phyloP scores from a whole-genome alignment of 805 yeast species.

The Candida dajiaensis region DNA sequence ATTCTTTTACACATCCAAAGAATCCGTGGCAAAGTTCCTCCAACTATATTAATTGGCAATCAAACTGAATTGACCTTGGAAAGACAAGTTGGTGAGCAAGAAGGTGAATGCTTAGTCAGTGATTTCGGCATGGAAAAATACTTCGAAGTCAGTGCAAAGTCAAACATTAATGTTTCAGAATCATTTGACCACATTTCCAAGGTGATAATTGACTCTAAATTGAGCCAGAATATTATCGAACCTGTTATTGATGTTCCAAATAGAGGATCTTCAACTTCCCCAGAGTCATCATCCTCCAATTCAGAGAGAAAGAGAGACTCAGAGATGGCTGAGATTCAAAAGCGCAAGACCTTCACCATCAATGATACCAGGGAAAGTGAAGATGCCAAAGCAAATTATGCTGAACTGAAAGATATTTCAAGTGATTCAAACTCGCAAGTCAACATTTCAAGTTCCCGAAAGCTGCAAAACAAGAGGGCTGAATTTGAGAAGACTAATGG shows the following conservation, averaged over 20 bases:
- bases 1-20: slow-evolving; percentile 16
- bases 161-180: slow-evolving; percentile 11
- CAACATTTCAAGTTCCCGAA: background rate
- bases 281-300: background rate
- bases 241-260: background rate
- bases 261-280: background rate
- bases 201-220: background rate
- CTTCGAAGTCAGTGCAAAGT: slow-evolving; percentile 18
- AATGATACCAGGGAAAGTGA: slow-evolving; percentile 1
- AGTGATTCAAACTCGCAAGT: background rate
- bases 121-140: slow-evolving; percentile 11
- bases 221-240: background rate
- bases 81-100: slow-evolving; percentile 11
- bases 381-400: background rate
- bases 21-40: slow-evolving; percentile 14
- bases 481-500: slow-evolving; percentile 1
- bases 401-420: background rate
- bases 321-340: background rate
- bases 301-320: background rate
- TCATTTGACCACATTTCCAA: slow-evolving; percentile 9
- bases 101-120: slow-evolving; percentile 12
- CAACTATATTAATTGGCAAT: slow-evolving; percentile 16
- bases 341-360: slow-evolving; percentile 9
- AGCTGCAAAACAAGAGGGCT: slow-evolving; percentile 3
- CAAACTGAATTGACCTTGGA: slow-evolving; percentile 6